phyloP scores from a whole-genome alignment of 371 early-diverging fungal genomes.

The Entomophthora muscae region DNA sequence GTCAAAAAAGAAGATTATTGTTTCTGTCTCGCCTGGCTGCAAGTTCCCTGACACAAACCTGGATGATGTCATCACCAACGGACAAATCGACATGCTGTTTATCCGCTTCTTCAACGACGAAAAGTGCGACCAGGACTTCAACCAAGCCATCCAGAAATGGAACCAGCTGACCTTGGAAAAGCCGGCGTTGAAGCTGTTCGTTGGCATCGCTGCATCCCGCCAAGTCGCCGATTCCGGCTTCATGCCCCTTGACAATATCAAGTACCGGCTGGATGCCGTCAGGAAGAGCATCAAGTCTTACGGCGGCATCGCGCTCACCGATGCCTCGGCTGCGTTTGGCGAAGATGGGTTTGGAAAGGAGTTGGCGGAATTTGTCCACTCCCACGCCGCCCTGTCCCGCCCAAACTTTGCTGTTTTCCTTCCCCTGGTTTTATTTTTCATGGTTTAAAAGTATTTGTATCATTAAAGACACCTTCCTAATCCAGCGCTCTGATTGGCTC shows the following conservation, averaged over 20 bases:
- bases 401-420: too few relatives aligned
- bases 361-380: background rate
- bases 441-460: too few relatives aligned
- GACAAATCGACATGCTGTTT: slow-evolving; percentile 43
- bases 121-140: background rate
- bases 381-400: too few relatives aligned
- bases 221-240: background rate
- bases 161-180: background rate
- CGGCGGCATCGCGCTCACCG: background rate
- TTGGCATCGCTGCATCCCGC: background rate
- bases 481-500: too few relatives aligned
- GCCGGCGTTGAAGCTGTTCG: background rate
- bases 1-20: slow-evolving; percentile 8
- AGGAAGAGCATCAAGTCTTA: background rate
- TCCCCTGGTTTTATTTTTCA: too few relatives aligned
- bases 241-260: background rate
- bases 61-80: slow-evolving; percentile 22
- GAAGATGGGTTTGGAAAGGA: background rate
- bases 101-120: slow-evolving; percentile 54
- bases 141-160: background rate
- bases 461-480: too few relatives aligned
- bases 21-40: slow-evolving; percentile 27
- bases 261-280: background rate
- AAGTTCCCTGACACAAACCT: slow-evolving; percentile 35
- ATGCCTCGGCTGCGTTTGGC: slow-evolving; percentile 1